Conservation (phyloP, 768 basidiomycete genomes). For the Galerina marginata region DNA sequence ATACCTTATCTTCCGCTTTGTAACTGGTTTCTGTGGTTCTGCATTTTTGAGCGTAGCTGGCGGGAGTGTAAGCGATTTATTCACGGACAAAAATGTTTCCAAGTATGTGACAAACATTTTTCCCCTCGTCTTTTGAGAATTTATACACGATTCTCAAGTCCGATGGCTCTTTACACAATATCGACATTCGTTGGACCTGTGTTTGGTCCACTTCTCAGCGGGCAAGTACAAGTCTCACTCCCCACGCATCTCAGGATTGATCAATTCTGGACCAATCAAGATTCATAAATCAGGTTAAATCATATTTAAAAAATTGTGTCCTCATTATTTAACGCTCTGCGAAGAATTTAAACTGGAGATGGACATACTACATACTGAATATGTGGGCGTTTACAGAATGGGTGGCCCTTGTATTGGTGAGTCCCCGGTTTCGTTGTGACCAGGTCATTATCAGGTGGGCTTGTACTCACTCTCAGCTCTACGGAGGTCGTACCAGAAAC, state of each 20-base stretch:
- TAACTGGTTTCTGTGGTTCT: slow-evolving; percentile 61
- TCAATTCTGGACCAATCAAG: slow-evolving; percentile 26
- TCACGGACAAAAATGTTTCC: slow-evolving; percentile 60
- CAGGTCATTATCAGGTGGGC: too few relatives aligned
- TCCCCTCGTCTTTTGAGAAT: not conserved
- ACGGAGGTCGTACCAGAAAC: slow-evolving; percentile 74
- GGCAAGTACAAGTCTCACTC: slow-evolving; percentile 40
- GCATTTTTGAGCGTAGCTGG: slow-evolving; percentile 63
- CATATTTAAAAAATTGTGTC: not conserved
- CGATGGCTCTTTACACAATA: slow-evolving; percentile 61
- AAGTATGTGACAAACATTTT: slow-evolving; percentile 45
- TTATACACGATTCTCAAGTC: slow-evolving; percentile 31
- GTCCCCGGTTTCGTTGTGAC: slow-evolving; percentile 17
- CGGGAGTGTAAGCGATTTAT: slow-evolving; percentile 61
- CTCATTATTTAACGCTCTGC: not conserved
- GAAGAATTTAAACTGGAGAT: slow-evolving; percentile 68
- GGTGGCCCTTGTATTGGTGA: slow-evolving; percentile 55
- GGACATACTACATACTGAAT: slow-evolving; percentile 75
- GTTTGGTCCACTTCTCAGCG: slow-evolving; percentile 61
- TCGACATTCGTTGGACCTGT: slow-evolving; percentile 59
- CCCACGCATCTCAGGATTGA: not conserved
- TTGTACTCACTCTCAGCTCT: not conserved
- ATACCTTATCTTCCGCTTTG: slow-evolving; percentile 61
- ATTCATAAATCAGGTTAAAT: slow-evolving; percentile 72
- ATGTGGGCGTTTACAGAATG: slow-evolving; percentile 72